Percentiles rank a stretch among this genome's conserved stretches.
These are phyloP conservation scores for Scleroderma bovista DNA, from an alignment of 768 basidiomycete genomes.

Conservation along the genomic window DNA sequence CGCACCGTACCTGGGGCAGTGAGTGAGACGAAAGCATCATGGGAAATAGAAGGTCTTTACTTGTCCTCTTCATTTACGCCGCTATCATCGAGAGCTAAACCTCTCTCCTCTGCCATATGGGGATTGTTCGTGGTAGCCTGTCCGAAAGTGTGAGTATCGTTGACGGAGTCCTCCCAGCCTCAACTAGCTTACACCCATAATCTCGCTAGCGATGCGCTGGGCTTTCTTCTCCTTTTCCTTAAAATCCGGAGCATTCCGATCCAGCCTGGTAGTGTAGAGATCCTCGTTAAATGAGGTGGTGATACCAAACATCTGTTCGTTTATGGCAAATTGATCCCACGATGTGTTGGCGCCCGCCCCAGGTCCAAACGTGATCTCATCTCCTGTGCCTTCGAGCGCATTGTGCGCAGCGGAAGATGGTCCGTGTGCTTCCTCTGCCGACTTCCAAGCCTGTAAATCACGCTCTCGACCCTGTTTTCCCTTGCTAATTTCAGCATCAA, in stretches of 20 bases:
- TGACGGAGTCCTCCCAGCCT: conserved; percentile 1
- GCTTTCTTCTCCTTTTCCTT: conserved; percentile 87
- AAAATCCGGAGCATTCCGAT: conserved; percentile 78
- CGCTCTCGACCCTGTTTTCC: conserved; percentile 54
- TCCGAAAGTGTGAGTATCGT: conserved; percentile 8
- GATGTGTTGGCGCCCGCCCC: conserved; percentile 37
- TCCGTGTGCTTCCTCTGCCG: conserved; percentile 32
- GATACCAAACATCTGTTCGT: conserved; percentile 90
- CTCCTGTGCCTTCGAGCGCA: conserved; percentile 34
- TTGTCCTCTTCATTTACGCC: conserved; percentile 93
- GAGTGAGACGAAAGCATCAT: conserved; percentile 16
- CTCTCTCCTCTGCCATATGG: conserved; percentile 89
- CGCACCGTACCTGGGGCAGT: conserved; percentile 70
- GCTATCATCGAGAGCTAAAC: conserved; percentile 56
- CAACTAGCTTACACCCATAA: conserved; percentile 61
- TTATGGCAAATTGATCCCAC: conserved; percentile 94
- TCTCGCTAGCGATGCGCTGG: conserved; percentile 85
- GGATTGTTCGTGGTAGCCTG: conserved; percentile 66
- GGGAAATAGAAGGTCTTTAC: conserved; percentile 40
- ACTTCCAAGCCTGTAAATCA: conserved; percentile 76
- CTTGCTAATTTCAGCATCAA: conserved; percentile 74
- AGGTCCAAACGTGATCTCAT: conserved; percentile 68
- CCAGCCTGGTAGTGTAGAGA: conserved; percentile 89
- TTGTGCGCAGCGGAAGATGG: conserved; percentile 20
- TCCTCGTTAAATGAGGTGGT: conserved; percentile 92